Evolutionary conservation across 352 stramenopile species (phyloP).

Genomic region (Globisporangium lucens): DNA sequence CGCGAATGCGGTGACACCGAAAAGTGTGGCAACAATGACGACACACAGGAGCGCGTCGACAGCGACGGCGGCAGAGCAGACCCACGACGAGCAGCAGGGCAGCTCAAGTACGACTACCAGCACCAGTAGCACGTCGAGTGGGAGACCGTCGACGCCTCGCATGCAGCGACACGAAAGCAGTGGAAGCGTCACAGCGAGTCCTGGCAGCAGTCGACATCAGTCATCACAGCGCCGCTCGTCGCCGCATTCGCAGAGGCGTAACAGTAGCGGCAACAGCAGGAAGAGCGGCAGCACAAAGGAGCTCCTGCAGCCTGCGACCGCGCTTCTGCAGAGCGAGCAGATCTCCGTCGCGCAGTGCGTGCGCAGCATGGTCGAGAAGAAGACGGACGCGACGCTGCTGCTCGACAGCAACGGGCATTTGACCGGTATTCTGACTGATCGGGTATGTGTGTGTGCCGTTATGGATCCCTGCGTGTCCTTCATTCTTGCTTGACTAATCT

Average conservation of each 20-base stretch:
- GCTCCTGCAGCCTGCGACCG: conserved; percentile 57
- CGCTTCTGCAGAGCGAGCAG: conserved; percentile 72
- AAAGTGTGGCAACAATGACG: not conserved
- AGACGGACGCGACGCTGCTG: conserved; percentile 92
- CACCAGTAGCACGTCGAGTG: not conserved
- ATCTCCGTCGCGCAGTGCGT: conserved; percentile 73
- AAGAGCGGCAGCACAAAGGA: conserved; percentile 32
- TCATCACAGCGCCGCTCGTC: conserved; percentile 10
- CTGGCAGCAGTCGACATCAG: conserved; percentile 16
- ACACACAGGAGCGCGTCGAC: not conserved
- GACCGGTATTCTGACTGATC: conserved; percentile 95
- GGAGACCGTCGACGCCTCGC: not conserved
- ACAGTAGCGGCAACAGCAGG: conserved; percentile 18
- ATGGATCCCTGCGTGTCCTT: not conserved
- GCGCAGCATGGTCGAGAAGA: conserved; percentile 83
- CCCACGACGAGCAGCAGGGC: conserved; percentile 2
- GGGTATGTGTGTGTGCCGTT: conserved; percentile 27
- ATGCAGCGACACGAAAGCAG: conserved; percentile 10
- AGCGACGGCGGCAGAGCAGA: not conserved
- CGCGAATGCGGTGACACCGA: not conserved
- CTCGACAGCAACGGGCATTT: conserved; percentile 85
- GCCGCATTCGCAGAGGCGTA: conserved; percentile 15
- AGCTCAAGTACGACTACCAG: conserved; percentile 8
- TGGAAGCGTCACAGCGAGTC: conserved; percentile 3
- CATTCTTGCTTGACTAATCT: not conserved